Percentiles rank a stretch among this genome's conserved stretches.
Evolutionary conservation across 148 eudicot genomes (phyloP).

Genomic region (Gaultheria prostrata): DNA sequence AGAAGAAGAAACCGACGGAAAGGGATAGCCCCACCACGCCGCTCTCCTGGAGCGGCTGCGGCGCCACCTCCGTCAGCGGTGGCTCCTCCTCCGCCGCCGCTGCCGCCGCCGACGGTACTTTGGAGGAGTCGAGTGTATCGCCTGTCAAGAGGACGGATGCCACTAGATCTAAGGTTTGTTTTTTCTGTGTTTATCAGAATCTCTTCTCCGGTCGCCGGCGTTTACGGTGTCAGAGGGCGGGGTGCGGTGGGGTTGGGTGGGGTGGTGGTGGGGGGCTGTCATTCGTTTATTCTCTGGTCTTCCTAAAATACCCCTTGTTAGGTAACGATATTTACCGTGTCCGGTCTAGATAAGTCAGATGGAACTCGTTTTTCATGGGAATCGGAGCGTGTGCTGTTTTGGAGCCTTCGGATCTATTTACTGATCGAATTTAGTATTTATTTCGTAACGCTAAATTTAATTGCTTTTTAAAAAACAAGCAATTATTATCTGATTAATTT

Average conservation of each 20-base stretch:
- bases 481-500: neutral
- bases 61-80: conserved; percentile 38
- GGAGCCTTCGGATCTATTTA: neutral
- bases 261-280: conserved; percentile 2
- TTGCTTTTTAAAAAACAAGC: neutral
- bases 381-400: neutral
- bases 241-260: neutral
- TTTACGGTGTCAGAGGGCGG: conserved; percentile 12
- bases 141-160: conserved; percentile 12
- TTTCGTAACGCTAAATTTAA: neutral
- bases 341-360: conserved; percentile 20
- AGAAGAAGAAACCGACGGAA: conserved; percentile 13
- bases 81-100: neutral
- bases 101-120: conserved; percentile 21
- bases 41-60: conserved; percentile 46
- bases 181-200: neutral
- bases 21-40: conserved; percentile 54
- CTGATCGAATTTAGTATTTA: neutral
- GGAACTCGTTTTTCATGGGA: conserved; percentile 7
- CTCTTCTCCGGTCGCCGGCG: conserved; percentile 14
- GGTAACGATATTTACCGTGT: conserved; percentile 14
- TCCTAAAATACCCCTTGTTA: conserved; percentile 16
- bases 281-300: neutral
- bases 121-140: conserved; percentile 35
- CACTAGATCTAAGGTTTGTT: conserved; percentile 46